Conservation (phyloP, 2,329 filamentous ascomycete species). For the Colletotrichum higginsianum region DNA sequence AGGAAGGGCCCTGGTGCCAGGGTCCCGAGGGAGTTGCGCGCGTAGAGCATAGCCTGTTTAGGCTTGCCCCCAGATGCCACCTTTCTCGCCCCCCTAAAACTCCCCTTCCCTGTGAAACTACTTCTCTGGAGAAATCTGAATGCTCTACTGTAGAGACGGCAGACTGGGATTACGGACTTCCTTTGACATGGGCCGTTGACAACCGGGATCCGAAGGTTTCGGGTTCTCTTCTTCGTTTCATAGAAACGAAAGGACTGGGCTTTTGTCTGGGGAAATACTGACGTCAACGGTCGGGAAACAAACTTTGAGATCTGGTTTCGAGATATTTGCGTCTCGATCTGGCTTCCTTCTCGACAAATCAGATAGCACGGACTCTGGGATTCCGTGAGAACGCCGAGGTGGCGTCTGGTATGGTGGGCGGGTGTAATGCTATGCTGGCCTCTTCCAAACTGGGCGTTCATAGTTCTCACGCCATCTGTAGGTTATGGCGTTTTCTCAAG, state of each 20-base stretch:
- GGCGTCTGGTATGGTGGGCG: too few species aligned
- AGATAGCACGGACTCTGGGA: background rate
- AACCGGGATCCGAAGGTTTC: constrained; percentile 19
- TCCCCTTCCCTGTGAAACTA: background rate
- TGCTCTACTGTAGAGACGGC: too few species aligned
- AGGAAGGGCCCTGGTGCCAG: too few species aligned
- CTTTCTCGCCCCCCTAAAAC: too few species aligned
- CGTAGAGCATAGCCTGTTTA: too few species aligned
- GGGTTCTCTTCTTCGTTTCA: constrained; percentile 11
- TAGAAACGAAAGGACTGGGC: background rate
- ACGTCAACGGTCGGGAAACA: constrained; percentile 1
- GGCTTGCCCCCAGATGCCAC: too few species aligned
- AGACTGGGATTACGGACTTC: background rate
- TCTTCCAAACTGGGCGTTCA: too few species aligned
- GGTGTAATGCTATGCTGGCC: too few species aligned
- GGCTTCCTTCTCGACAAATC: background rate
- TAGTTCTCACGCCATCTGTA: too few species aligned
- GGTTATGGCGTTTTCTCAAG: too few species aligned
- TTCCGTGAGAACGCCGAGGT: background rate
- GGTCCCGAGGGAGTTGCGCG: too few species aligned
- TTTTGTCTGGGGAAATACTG: background rate
- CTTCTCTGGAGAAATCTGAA: background rate
- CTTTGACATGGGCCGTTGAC: background rate
- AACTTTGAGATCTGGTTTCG: constrained; percentile 3
- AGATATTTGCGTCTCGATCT: background rate